Evolutionary conservation across 176 grass and related monocot genomes (phyloP), one percentile per base, ranked within the genome.

Genomic region (Zizania latifolia): DNA sequence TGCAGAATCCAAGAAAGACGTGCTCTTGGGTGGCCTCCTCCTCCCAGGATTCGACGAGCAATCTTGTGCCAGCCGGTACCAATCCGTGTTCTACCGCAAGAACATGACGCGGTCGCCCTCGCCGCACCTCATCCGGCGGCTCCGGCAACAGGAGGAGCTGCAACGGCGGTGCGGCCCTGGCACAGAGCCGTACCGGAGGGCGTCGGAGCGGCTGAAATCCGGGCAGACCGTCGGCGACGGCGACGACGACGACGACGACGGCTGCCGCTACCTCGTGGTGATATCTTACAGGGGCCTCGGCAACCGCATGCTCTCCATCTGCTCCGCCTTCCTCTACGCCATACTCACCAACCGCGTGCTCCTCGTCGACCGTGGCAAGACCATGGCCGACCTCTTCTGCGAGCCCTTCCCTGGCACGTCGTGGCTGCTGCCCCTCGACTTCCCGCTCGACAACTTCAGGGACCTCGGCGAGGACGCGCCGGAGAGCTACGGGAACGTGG

Each of bases 391-490:
- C 58, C 34, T 94, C 10, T 80, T 93, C 74, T 93, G 91, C 40
- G 88, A 93, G 77, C 87, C 90, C 0, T 89, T 93, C 69, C 77
- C 31, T 1, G 82, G 72, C 17, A 82, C 87, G 10, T 50, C 91
- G 2, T 93, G 91, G 91, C 40, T 83, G 35, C 79, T 90, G 23
- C 92, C 92, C 27, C 34, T 27, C 0, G 83, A 83, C 57, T 89
- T 92, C 79, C 86, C 90, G 23, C 21, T 89, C 27, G n/a, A 57
- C 1, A 32, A 78, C 15, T 68, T 71, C 65, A 31, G 39, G 54
- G 70, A 58, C 29, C 63, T 81, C 50, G 16, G 35, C 36, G 28
- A 64, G 24, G 58, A 55, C 8, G 43, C 80, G 38, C 60, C n/a
- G 6, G 80, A 74, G 50, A 83, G 82, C 70, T 86, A 86, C 58